Evolutionary conservation across 345 rosid genomes (phyloP).

Genomic region (Eucalyptus erythrocorys): DNA sequence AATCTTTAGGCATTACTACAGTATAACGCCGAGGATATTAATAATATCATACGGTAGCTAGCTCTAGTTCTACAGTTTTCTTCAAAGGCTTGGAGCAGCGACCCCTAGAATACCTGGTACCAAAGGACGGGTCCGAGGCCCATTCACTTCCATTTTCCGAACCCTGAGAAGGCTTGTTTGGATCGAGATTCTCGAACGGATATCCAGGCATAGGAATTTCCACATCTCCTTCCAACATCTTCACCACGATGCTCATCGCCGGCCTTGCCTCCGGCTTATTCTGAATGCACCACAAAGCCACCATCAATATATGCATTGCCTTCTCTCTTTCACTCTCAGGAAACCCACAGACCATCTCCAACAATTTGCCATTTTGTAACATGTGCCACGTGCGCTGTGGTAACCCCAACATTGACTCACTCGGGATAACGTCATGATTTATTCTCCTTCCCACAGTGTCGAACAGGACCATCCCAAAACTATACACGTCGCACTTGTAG

Average conservation of each 20-base stretch:
- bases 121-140: background rate
- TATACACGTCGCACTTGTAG: no score
- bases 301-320: background rate
- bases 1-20: background rate
- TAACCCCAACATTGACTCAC: background rate
- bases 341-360: background rate
- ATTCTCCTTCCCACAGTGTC: fast-evolving
- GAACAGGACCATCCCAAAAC: no score
- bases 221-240: background rate
- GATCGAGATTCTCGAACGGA: background rate
- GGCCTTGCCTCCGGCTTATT: background rate
- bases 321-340: background rate
- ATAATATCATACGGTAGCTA: background rate
- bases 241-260: background rate
- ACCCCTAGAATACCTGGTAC: background rate
- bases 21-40: background rate
- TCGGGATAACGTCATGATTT: fast-evolving
- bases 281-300: background rate
- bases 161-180: background rate
- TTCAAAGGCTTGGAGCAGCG: background rate
- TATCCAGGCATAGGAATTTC: background rate
- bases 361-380: background rate
- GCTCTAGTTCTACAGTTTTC: background rate
- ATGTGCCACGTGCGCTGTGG: background rate
- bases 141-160: background rate